Base-by-base conservation (phyloP, 768 basidiomycete genomes). In the Suillus plorans region DNA sequence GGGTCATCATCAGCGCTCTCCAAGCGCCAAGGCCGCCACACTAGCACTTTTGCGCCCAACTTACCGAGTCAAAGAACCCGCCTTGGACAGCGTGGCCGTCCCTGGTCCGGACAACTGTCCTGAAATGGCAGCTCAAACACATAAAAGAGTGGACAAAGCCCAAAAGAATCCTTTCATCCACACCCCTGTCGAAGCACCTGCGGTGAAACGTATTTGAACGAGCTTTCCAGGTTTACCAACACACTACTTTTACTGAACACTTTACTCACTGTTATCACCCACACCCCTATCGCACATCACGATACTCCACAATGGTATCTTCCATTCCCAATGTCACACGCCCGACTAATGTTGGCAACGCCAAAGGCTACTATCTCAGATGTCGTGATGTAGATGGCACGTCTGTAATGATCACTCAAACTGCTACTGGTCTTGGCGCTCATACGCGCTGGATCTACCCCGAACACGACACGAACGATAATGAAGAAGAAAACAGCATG, bases 31-130 rank as follows among this genome's bases (percentile, higher is more conserved):
- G 36, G 25, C 41, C 49, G 44, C 60, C 60, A 61, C 34, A 16
- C 7, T 14, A 25, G 14, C n/a, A 47, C 45, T 10, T 9, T 61
- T 59, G 25, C 12, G 59, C n/a, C 57, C 31, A 12, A 25, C 41
- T 61, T 18, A 36, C 41, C 58, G 67, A 74, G 75, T 73, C 74
- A 73, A 65, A 57, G 63, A 47, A 66, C 18, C 58, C n/a, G 31
- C 14, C 22, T 50, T 1, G 22, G 4, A 18, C 49, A 56, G 47
- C 49, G 68, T 73, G 65, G 34, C 34, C 53, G 36, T 31, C 55
- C 69, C 60, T 66, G 22, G 34, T 22, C 64, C 66, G 28, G 60
- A 67, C 66, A 72, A 63, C 28, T 63, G 13, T 16, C 67, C 67
- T 61, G 52, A 77, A 70, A 69, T 66, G 64, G 16, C 34, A 45